These are phyloP conservation scores for Leucosporidium creatinivorum DNA, from an alignment of 768 basidiomycete species.

Conservation along the genomic window DNA sequence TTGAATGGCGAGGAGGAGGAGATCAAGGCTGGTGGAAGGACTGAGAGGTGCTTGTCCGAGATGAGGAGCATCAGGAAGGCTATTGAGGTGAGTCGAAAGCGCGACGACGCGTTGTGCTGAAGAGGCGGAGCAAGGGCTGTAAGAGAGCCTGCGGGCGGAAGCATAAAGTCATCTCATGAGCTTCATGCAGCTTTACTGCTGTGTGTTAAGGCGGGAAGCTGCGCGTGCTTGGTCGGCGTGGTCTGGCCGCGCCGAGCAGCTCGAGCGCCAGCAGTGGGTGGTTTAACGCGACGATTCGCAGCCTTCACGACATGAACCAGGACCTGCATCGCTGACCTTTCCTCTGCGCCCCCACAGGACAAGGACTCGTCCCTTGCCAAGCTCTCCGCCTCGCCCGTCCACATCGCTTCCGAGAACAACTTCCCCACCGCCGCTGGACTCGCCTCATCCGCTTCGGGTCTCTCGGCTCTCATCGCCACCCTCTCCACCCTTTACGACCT, in stretches of 20 bases:
- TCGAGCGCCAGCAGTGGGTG: too few species aligned
- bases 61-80: constrained; percentile 68
- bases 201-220: too few species aligned
- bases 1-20: constrained; percentile 87
- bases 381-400: constrained; percentile 66
- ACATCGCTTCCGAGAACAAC: constrained; percentile 93
- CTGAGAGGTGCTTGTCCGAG: constrained; percentile 76
- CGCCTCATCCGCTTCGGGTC: constrained; percentile 93
- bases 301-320: too few species aligned
- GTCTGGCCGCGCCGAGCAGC: not conserved
- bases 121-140: too few species aligned
- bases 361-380: constrained; percentile 38
- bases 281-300: too few species aligned
- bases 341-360: not conserved
- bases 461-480: constrained; percentile 87
- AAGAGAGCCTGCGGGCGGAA: too few species aligned
- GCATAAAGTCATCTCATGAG: too few species aligned
- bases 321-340: not conserved
- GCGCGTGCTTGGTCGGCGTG: too few species aligned
- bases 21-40: constrained; percentile 71
- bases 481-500: constrained; percentile 79
- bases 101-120: not conserved
- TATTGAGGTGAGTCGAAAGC: constrained; percentile 52
- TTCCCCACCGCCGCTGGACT: constrained; percentile 98
- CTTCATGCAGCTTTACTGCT: too few species aligned